Percentiles rank a stretch among this genome's conserved stretches.
These are phyloP conservation scores for Cutaneotrichosporon sp. DNA, from an alignment of 1,284 basidiomycete genomes.

Conservation along the genomic window DNA sequence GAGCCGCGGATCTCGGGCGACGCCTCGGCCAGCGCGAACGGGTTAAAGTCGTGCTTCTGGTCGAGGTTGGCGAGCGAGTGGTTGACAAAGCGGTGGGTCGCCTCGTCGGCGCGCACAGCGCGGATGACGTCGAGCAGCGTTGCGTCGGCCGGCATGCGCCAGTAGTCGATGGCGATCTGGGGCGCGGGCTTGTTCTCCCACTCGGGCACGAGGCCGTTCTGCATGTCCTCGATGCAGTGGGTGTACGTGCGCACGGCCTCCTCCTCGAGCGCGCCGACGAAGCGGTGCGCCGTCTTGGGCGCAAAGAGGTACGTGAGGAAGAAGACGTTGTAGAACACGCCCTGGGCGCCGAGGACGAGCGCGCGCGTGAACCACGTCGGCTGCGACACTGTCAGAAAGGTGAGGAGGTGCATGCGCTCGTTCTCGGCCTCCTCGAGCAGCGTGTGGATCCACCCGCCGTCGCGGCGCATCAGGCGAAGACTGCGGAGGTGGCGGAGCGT, in stretches of 20 bases:
- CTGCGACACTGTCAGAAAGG: slow-evolving; percentile 81
- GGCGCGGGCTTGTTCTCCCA: slow-evolving; percentile 77
- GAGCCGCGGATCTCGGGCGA: slow-evolving; percentile 77
- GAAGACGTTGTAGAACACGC: slow-evolving; percentile 85
- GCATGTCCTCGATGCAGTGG: slow-evolving; percentile 77
- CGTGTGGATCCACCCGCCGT: slow-evolving; percentile 84
- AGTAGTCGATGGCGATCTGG: slow-evolving; percentile 87
- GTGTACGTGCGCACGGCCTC: slow-evolving; percentile 91
- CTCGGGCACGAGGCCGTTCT: slow-evolving; percentile 80
- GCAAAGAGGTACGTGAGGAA: slow-evolving; percentile 82
- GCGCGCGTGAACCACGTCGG: slow-evolving; percentile 77
- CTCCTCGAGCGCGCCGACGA: slow-evolving; percentile 93
- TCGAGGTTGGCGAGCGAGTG: slow-evolving; percentile 87
- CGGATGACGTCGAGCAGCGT: slow-evolving; percentile 84
- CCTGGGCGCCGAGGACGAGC: slow-evolving; percentile 80
- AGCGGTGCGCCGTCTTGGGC: slow-evolving; percentile 84
- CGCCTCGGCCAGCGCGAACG: slow-evolving; percentile 87
- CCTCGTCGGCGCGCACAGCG: slow-evolving; percentile 89
- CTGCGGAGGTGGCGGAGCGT: slow-evolving; percentile 79
- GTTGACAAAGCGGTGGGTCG: slow-evolving; percentile 89
- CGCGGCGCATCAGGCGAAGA: slow-evolving; percentile 79
- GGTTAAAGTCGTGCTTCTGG: slow-evolving; percentile 75
- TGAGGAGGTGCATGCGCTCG: slow-evolving; percentile 92
- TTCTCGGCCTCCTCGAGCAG: slow-evolving; percentile 93
- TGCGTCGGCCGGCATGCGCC: slow-evolving; percentile 73